Conservation (phyloP, 2,329 filamentous ascomycete species). For the Penicillium vulpinum region DNA sequence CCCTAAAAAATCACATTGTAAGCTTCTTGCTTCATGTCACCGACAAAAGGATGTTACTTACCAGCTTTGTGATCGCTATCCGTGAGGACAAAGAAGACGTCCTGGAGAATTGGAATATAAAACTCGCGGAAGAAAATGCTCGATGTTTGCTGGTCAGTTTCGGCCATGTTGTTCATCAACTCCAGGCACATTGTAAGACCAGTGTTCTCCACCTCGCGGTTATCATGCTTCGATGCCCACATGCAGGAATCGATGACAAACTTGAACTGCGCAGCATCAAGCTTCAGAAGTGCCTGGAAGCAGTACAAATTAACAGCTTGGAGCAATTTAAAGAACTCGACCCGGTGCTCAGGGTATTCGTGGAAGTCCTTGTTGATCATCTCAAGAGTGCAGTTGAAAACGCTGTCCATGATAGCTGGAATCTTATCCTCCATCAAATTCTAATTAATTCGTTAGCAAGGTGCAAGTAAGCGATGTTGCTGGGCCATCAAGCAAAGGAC, state of each 20-base stretch:
- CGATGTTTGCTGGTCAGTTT: constrained; percentile 80
- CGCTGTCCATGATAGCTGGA: constrained; percentile 94
- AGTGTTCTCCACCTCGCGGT: constrained; percentile 93
- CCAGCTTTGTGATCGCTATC: constrained; percentile 97
- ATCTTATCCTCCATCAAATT: constrained; percentile 98
- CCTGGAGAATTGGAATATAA: constrained; percentile 91
- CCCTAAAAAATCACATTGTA: constrained; percentile 43
- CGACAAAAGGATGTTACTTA: constrained; percentile 26
- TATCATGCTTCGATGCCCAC: constrained; percentile 99
- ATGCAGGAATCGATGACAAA: constrained; percentile 99
- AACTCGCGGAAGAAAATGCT: constrained; percentile 98
- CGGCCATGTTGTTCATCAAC: constrained; percentile 95
- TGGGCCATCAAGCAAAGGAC: not conserved
- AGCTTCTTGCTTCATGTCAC: not conserved
- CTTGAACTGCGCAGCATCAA: constrained; percentile 97
- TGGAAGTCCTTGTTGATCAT: constrained; percentile 99
- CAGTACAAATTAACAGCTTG: constrained; percentile 96
- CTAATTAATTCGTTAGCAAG: constrained; percentile 46
- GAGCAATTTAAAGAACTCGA: constrained; percentile 98
- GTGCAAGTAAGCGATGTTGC: not conserved
- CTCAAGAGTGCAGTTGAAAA: constrained; percentile 96
- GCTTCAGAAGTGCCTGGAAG: constrained; percentile 89
- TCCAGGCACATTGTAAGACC: constrained; percentile 98
- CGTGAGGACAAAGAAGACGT: constrained; percentile 97
- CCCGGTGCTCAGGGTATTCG: constrained; percentile 95